Base-by-base conservation (phyloP, 805 yeast species). In the Schwanniomyces sp. region DNA sequence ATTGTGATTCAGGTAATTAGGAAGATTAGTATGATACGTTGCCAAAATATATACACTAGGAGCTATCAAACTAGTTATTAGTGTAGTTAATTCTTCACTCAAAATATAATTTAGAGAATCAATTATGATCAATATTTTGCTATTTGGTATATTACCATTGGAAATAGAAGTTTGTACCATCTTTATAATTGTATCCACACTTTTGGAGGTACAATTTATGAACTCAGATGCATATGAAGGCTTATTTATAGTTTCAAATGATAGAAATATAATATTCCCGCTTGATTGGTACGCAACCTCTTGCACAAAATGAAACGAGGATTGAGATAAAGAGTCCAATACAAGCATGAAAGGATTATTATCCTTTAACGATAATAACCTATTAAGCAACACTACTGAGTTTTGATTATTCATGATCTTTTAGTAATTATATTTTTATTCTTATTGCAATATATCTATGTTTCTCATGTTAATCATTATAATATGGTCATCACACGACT, bases 321-420 rank as follows among this genome's bases (percentile, higher is more conserved):
- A 80, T 62, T 91, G 97, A 0, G 78, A 70, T 8, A 90, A 65
- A 1, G 87, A 76, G 62, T 94, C 98, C 7, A 80, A 59, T 4
- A 86, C 71, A 4, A 92, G 72, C 2, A 89, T 63, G 46, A 92
- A 79, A 0, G 96, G 95, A 0, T 92, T 79, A 18, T 66, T 65
- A 57, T 94, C 98, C 53, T 84, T 87, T 44, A 88, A 67, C 2
- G 83, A 66, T 2, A 94, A 64, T 6, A 89, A 70, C 49, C 98
- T 70, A 40, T 77, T 81, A 47, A 91, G 70, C 5, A 91, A 70
- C 28, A 86, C 85, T 5, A 63, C 50, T 4, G 76, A 63, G 39
- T 58, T 65, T 48, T 68, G 74, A 3, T 59, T 54, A 12, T 70
- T 53, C 75, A 70, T 69, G 16, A 25, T 36, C n/a, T 18, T 14